Percentiles rank a stretch among this genome's conserved stretches.
Conservation (phyloP, 768 basidiomycete species). For the Lepiota venenata region DNA sequence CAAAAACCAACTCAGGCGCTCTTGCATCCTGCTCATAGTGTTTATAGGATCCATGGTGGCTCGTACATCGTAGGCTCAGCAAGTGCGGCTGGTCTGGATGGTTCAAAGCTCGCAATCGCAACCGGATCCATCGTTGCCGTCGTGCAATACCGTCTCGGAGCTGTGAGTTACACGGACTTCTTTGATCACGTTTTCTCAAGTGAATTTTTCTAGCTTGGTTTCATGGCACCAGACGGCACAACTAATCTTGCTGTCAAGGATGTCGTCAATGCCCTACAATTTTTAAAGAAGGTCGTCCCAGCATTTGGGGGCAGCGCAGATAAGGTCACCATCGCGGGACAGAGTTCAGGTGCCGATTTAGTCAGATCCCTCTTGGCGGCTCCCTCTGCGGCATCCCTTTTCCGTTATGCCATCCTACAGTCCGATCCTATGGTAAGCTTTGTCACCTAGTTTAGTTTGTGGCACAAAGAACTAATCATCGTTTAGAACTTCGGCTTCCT, state of each 20-base stretch:
- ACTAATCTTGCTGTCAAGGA: slow-evolving; percentile 75
- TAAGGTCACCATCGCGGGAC: slow-evolving; percentile 76
- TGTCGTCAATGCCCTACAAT: slow-evolving; percentile 60
- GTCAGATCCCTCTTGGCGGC: slow-evolving; percentile 73
- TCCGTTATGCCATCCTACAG: slow-evolving; percentile 77
- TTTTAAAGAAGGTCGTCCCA: slow-evolving; percentile 53
- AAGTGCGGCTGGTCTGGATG: slow-evolving; percentile 70
- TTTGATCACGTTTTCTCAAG: slow-evolving; percentile 4
- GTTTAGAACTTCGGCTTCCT: slow-evolving; percentile 72
- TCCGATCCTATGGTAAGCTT: slow-evolving; percentile 79
- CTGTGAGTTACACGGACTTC: slow-evolving; percentile 38
- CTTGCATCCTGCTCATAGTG: not conserved
- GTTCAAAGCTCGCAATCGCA: slow-evolving; percentile 65
- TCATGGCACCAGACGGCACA: slow-evolving; percentile 64
- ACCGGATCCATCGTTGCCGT: slow-evolving; percentile 78
- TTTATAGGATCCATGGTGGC: slow-evolving; percentile 78
- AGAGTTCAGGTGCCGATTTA: slow-evolving; percentile 78
- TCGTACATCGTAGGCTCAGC: slow-evolving; percentile 74
- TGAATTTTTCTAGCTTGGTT: slow-evolving; percentile 52
- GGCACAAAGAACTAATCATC: slow-evolving; percentile 5
- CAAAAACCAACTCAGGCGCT: slow-evolving; percentile 6
- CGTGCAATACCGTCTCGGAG: slow-evolving; percentile 82
- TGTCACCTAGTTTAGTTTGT: not conserved
- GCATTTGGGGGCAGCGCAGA: slow-evolving; percentile 64
- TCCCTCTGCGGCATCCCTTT: slow-evolving; percentile 68